Evolutionary conservation across 2,329 filamentous ascomycete species (phyloP).

Genomic region (Colletotrichum sp.): DNA sequence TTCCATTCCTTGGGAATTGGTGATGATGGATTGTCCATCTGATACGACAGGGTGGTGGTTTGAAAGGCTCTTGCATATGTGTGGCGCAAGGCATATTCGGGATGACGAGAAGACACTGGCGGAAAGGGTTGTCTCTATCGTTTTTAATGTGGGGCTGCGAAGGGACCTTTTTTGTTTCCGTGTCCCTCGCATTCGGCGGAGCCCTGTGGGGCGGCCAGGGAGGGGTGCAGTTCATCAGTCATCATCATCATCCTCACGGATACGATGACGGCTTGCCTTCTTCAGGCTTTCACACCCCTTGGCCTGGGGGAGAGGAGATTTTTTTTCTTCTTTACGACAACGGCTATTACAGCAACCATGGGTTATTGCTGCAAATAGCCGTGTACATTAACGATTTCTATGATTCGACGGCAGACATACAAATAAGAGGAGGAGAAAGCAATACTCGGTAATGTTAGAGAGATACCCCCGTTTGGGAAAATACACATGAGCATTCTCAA

Average conservation of each 20-base stretch:
- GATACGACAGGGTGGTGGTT: background rate
- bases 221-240: background rate
- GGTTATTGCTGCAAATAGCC: background rate
- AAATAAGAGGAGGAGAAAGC: background rate
- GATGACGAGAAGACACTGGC: background rate
- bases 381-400: background rate
- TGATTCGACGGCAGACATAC: background rate
- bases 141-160: background rate
- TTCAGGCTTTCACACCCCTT: background rate
- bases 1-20: background rate
- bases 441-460: background rate
- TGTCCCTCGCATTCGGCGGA: background rate
- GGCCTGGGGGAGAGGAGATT: background rate
- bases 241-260: background rate
- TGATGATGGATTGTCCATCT: background rate
- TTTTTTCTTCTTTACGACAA: background rate
- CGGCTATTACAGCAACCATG: background rate
- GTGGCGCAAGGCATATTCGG: conserved; percentile 20
- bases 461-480: conserved; percentile 8
- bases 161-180: background rate
- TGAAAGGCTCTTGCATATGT: conserved; percentile 6
- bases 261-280: background rate
- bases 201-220: background rate
- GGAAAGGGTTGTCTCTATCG: conserved; percentile 1
- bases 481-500: background rate